A percentile compares a stretch with the other conserved stretches of the same genome.
These are phyloP conservation scores for Penicillium mononematosum DNA, from an alignment of 495 filamentous ascomycete species.

Conservation along the genomic window DNA sequence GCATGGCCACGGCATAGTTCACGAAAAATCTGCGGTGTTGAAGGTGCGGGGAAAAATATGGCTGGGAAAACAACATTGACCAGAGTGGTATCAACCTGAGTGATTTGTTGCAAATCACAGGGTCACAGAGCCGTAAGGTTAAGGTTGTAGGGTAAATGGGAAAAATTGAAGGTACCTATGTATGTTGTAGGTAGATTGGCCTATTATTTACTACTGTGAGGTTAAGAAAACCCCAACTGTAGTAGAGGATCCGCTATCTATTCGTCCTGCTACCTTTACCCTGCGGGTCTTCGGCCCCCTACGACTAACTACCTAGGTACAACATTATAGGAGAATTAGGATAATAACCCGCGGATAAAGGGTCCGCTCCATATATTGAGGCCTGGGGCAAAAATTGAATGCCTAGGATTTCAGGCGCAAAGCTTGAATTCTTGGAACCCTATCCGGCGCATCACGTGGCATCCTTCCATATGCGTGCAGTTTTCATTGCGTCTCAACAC, in stretches of 20 bases:
- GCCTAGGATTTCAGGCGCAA: background rate
- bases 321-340: too few species aligned
- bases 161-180: too few species aligned
- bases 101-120: background rate
- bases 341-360: background rate
- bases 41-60: background rate
- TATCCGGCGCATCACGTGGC: background rate
- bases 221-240: too few species aligned
- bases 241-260: too few species aligned
- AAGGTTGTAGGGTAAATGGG: too few species aligned
- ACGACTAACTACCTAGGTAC: too few species aligned
- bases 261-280: too few species aligned
- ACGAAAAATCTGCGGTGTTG: background rate
- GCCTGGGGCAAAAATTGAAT: background rate
- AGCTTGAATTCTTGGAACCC: background rate
- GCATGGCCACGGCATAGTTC: conserved; percentile 1
- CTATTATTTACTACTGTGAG: too few species aligned
- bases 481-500: background rate
- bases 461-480: background rate
- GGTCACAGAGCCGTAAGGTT: too few species aligned
- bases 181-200: too few species aligned
- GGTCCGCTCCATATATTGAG: background rate
- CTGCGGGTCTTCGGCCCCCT: too few species aligned
- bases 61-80: background rate
- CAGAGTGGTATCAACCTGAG: background rate